A percentile compares a stretch with the other conserved stretches of the same genome.
phyloP scores from a whole-genome alignment of 371 early-diverging fungal species.

The Syncephalastrum racemosum region DNA sequence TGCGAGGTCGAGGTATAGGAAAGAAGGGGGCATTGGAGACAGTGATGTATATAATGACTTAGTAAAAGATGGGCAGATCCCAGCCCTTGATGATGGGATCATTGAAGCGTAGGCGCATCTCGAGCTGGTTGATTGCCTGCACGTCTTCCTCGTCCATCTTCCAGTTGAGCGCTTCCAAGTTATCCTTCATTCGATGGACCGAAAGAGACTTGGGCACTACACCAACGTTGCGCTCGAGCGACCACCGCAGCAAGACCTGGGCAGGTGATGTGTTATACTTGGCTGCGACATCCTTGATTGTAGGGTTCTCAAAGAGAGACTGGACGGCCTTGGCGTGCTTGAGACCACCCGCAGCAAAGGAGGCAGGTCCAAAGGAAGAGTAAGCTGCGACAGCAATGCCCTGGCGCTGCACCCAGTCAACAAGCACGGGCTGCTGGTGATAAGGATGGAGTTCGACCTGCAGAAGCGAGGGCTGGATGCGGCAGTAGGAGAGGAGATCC shows the following conservation, averaged over 20 bases:
- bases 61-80: slow-evolving; percentile 26
- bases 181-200: slow-evolving; percentile 41
- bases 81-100: slow-evolving; percentile 21
- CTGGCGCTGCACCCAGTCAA: slow-evolving; percentile 26
- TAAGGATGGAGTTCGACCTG: slow-evolving; percentile 62
- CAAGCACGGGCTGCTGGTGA: slow-evolving; percentile 41
- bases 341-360: slow-evolving; percentile 42
- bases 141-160: slow-evolving; percentile 28
- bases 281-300: slow-evolving; percentile 35
- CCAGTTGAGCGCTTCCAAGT: slow-evolving; percentile 25
- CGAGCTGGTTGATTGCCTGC: slow-evolving; percentile 16
- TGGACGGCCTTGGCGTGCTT: slow-evolving; percentile 15
- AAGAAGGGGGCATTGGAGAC: neutral
- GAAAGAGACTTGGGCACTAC: slow-evolving; percentile 66
- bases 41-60: neutral
- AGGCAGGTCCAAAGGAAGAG: slow-evolving; percentile 59
- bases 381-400: slow-evolving; percentile 57
- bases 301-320: slow-evolving; percentile 30
- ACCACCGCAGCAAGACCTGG: slow-evolving; percentile 55
- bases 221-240: slow-evolving; percentile 47
- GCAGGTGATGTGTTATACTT: slow-evolving; percentile 33
- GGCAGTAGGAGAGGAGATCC: slow-evolving; percentile 30
- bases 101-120: slow-evolving; percentile 19
- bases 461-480: slow-evolving; percentile 19
- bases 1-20: no score